Evolutionary conservation across 768 basidiomycete genomes (phyloP).

Genomic region (Calocybe indica): DNA sequence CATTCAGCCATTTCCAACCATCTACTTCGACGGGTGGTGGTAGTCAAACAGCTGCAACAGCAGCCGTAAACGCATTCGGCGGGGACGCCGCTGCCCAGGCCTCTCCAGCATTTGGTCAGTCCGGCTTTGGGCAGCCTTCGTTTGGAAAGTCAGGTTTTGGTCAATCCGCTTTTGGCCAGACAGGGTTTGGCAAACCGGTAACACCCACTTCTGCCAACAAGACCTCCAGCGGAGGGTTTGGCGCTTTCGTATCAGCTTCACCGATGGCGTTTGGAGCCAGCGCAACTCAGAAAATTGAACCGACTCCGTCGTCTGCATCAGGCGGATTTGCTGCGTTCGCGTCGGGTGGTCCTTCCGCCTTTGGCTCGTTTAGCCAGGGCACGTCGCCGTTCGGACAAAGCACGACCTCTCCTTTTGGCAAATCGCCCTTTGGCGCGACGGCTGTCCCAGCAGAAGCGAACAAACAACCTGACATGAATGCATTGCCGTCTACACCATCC

Average conservation of each 20-base stretch:
- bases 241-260: conserved; percentile 17
- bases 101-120: conserved; percentile 18
- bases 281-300: neutral
- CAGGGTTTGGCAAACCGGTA: conserved; percentile 31
- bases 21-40: neutral
- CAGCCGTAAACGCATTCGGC: conserved; percentile 4
- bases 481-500: too few species aligned
- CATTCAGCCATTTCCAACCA: conserved; percentile 29
- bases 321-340: conserved; percentile 19
- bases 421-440: conserved; percentile 1
- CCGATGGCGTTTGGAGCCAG: conserved; percentile 7
- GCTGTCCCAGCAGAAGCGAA: neutral
- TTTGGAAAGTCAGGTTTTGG: conserved; percentile 19
- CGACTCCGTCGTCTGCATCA: conserved; percentile 2
- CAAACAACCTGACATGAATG: too few species aligned
- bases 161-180: conserved; percentile 26
- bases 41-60: conserved; percentile 1
- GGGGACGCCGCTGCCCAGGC: conserved; percentile 7
- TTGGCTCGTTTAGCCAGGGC: conserved; percentile 8
- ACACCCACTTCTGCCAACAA: conserved; percentile 11
- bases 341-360: conserved; percentile 18
- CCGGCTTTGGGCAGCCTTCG: conserved; percentile 22
- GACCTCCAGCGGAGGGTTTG: conserved; percentile 24
- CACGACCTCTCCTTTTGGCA: conserved; percentile 7
- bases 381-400: conserved; percentile 1